A percentile compares a stretch with the other conserved stretches of the same genome.
Evolutionary conservation across 768 basidiomycete species (phyloP).

Genomic region (Phlegmacium glaucopus): DNA sequence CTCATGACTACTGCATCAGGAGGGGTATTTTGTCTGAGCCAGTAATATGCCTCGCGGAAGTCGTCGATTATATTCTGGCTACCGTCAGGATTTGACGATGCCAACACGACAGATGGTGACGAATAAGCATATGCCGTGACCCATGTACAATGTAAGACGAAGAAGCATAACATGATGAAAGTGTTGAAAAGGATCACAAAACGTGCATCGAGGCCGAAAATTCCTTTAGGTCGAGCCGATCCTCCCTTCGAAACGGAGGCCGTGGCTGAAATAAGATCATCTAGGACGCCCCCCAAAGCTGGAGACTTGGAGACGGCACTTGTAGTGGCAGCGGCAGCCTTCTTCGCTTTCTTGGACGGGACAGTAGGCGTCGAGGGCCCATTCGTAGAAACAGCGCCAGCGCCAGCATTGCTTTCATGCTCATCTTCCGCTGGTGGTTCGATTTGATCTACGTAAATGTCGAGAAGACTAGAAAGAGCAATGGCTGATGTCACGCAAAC

Average conservation of each 20-base stretch:
- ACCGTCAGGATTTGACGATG: slow-evolving; percentile 77
- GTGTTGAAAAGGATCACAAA: slow-evolving; percentile 71
- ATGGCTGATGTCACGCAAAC: slow-evolving; percentile 94
- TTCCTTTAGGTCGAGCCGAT: slow-evolving; percentile 48
- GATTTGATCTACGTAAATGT: slow-evolving; percentile 84
- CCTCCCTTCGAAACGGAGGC: slow-evolving; percentile 30
- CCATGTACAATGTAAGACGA: slow-evolving; percentile 96
- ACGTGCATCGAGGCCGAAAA: slow-evolving; percentile 86
- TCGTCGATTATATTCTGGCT: slow-evolving; percentile 96
- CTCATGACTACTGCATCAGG: slow-evolving; percentile 94
- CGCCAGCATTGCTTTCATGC: slow-evolving; percentile 24
- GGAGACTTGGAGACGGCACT: slow-evolving; percentile 20
- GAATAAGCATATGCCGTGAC: slow-evolving; percentile 95
- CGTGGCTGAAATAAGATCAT: slow-evolving; percentile 39
- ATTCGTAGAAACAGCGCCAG: slow-evolving; percentile 15
- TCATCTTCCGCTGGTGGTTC: slow-evolving; percentile 52
- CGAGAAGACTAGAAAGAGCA: slow-evolving; percentile 82
- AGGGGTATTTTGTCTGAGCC: slow-evolving; percentile 94
- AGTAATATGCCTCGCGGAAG: slow-evolving; percentile 99
- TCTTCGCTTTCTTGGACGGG: slow-evolving; percentile 59
- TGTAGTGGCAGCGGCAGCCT: slow-evolving; percentile 34
- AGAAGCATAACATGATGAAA: slow-evolving; percentile 76
- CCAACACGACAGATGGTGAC: slow-evolving; percentile 94
- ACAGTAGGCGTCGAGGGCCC: slow-evolving; percentile 26
- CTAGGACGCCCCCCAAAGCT: slow-evolving; percentile 28